Evolutionary conservation across 2,329 filamentous ascomycete genomes (phyloP).

Genomic region (Hymenoscyphus fructigenus): DNA sequence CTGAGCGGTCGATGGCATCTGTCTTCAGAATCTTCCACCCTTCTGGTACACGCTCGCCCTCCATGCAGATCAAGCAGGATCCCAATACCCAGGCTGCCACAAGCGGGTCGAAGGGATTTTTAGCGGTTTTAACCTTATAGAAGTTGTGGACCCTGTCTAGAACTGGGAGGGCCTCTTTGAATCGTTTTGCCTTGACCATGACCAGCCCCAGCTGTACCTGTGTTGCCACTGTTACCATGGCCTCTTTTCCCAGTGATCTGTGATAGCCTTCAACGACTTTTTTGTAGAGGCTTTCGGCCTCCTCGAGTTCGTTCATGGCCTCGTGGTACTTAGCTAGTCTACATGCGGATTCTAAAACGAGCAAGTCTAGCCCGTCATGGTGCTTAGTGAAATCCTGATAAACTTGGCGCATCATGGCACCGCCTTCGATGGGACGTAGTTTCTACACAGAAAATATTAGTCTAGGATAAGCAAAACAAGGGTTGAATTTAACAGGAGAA

Average conservation of each 20-base stretch:
- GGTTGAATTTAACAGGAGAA: no score
- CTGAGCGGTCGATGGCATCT: neutral
- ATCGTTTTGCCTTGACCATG: neutral
- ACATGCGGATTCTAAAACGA: neutral
- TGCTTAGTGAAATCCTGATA: neutral
- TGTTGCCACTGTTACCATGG: neutral
- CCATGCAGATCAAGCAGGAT: neutral
- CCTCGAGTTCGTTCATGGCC: neutral
- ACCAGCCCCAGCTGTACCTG: neutral
- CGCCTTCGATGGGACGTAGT: neutral
- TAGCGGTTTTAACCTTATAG: neutral
- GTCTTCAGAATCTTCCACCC: neutral
- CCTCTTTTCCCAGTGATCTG: neutral
- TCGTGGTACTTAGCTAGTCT: slow-evolving; percentile 3
- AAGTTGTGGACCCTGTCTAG: neutral
- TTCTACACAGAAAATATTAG: neutral
- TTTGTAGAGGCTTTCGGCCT: neutral
- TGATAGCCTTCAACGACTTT: neutral
- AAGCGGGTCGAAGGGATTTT: neutral
- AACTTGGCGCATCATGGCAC: neutral
- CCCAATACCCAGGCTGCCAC: neutral
- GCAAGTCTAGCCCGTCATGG: neutral
- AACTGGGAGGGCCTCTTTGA: neutral
- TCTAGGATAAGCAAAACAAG: no score
- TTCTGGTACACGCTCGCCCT: neutral